Conservation (phyloP, 1,139 yeast genomes). For the Pichia sp. region DNA sequence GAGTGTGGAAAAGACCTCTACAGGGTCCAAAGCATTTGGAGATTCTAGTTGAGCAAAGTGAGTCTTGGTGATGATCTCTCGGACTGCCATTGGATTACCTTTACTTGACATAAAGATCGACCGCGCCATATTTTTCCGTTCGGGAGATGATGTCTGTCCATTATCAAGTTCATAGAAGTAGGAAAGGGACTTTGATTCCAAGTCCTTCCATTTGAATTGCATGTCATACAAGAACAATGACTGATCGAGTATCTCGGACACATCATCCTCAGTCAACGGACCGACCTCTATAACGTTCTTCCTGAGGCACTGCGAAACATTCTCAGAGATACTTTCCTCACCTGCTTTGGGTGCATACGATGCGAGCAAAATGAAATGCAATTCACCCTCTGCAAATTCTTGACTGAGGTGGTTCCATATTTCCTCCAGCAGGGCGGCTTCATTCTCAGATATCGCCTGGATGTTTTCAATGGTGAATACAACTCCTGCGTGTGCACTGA, state of each 20-base stretch:
- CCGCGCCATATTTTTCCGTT: constrained; percentile 15
- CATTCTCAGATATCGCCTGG: constrained; percentile 36
- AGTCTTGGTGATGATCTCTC: constrained; percentile 15
- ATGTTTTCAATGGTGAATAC: constrained; percentile 44
- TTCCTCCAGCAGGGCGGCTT: constrained; percentile 30
- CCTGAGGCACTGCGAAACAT: constrained; percentile 4
- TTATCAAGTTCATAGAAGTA: constrained; percentile 6
- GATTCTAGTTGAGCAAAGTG: constrained; percentile 14
- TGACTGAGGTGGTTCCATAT: constrained; percentile 22
- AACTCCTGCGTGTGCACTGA: constrained; percentile 36
- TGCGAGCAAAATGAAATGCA: constrained; percentile 7
- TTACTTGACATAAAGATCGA: constrained; percentile 22
- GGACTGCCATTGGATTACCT: constrained; percentile 25
- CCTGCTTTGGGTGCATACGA: constrained; percentile 1
- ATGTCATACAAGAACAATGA: constrained; percentile 18
- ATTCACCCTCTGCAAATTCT: constrained; percentile 6
- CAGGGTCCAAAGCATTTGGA: background rate
- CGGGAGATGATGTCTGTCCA: background rate
- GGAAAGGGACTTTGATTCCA: constrained; percentile 1
- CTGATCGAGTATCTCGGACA: constrained; percentile 21
- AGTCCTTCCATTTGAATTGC: constrained; percentile 10
- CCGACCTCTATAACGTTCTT: constrained; percentile 6
- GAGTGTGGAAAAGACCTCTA: constrained; percentile 1
- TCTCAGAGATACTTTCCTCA: background rate
- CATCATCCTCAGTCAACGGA: constrained; percentile 18